phyloP scores from a whole-genome alignment of 495 filamentous ascomycete species.

The Daldinia loculata region DNA sequence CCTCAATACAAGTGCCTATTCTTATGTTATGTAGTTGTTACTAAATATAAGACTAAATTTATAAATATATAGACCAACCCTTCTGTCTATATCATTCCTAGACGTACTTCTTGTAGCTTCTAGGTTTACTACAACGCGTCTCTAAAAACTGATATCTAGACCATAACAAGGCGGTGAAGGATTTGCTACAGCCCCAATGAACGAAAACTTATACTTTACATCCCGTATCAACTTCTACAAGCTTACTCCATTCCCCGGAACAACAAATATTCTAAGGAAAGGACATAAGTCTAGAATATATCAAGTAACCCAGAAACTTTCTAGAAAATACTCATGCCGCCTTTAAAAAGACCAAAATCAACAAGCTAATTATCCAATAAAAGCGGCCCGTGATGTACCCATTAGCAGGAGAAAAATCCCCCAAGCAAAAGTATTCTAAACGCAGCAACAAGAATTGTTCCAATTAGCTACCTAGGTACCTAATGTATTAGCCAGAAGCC shows the following conservation, averaged over 20 bases:
- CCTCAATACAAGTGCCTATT: no score
- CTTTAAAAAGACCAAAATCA: background rate
- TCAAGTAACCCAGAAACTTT: background rate
- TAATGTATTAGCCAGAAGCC: slow-evolving; percentile 18
- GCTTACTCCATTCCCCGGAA: background rate
- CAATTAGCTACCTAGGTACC: no score
- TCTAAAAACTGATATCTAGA: no score
- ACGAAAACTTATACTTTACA: background rate
- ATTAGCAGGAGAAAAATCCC: background rate
- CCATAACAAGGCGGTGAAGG: no score
- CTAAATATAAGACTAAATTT: no score
- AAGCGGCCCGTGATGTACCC: background rate
- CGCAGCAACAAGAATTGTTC: no score
- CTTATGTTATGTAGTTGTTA: no score
- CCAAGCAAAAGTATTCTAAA: background rate
- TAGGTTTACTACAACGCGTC: no score
- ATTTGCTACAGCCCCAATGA: background rate
- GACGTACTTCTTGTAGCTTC: no score
- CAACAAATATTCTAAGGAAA: background rate
- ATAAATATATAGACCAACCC: no score
- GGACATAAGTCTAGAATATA: background rate
- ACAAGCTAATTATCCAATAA: background rate
- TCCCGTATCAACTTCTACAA: background rate
- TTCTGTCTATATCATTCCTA: no score
- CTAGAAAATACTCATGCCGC: background rate